A percentile compares a stretch with the other conserved stretches of the same genome.
These are phyloP conservation scores for Mediolabrus comicus DNA, from an alignment of 108 stramenopile species.

Conservation along the genomic window DNA sequence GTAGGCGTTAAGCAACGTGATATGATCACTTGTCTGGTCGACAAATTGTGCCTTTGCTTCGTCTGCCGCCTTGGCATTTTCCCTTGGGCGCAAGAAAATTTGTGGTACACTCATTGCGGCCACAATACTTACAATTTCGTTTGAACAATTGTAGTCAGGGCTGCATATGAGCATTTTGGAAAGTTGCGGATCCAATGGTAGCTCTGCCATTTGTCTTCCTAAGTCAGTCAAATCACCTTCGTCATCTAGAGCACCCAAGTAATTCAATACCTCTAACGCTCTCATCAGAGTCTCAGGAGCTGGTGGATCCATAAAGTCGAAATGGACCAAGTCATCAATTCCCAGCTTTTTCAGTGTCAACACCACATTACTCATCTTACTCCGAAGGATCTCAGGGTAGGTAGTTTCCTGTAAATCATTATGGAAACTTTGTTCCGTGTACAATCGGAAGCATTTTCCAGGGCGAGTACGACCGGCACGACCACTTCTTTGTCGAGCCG, in stretches of 20 bases:
- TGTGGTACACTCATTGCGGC: constrained; percentile 95
- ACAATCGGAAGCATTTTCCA: constrained; percentile 98
- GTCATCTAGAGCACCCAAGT: constrained; percentile 97
- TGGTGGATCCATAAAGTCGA: constrained; percentile 99
- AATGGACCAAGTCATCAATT: constrained; percentile 98
- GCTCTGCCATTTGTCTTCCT: constrained; percentile 97
- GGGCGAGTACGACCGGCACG: constrained; percentile 98
- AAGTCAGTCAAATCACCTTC: constrained; percentile 96
- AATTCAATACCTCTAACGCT: constrained; percentile 96
- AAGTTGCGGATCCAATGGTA: constrained; percentile 91
- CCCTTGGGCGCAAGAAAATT: constrained; percentile 96
- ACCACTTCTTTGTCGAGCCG: constrained; percentile 92
- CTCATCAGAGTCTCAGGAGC: constrained; percentile 99
- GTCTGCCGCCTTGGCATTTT: constrained; percentile 93
- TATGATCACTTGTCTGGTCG: constrained; percentile 94
- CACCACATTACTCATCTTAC: constrained; percentile 92
- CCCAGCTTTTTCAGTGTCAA: constrained; percentile 97
- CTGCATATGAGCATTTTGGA: constrained; percentile 94
- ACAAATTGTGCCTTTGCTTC: constrained; percentile 99
- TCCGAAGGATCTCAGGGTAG: constrained; percentile 97
- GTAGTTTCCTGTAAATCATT: constrained; percentile 98
- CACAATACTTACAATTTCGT: constrained; percentile 96
- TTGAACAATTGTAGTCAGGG: constrained; percentile 95
- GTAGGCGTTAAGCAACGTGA: constrained; percentile 96
- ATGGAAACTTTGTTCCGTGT: constrained; percentile 96